Evolutionary conservation across 2,329 filamentous ascomycete species (phyloP).

Genomic region (Cadophora sp.): DNA sequence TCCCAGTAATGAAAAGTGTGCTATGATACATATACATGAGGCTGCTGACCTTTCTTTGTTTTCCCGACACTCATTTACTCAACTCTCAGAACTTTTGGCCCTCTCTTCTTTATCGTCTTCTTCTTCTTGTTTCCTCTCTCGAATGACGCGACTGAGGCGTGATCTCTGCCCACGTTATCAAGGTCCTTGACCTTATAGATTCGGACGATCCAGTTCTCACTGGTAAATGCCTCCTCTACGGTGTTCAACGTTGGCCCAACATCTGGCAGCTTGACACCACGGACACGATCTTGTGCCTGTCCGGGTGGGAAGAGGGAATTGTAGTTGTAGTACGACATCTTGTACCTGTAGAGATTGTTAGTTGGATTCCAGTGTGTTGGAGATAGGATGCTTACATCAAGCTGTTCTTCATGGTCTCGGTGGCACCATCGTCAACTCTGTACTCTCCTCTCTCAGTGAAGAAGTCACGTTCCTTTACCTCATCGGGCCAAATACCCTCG

Average conservation of each 20-base stretch:
- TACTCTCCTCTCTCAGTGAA: slow-evolving; percentile 96
- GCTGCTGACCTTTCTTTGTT: slow-evolving; percentile 23
- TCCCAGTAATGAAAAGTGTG: slow-evolving; percentile 29
- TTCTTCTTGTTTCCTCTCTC: slow-evolving; percentile 86
- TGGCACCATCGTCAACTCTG: slow-evolving; percentile 89
- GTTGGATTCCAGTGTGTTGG: slow-evolving; percentile 18
- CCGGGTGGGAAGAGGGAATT: slow-evolving; percentile 88
- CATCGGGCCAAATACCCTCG: slow-evolving; percentile 99
- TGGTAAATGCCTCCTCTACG: slow-evolving; percentile 96
- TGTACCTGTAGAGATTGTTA: slow-evolving; percentile 74
- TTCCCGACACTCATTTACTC: slow-evolving; percentile 58
- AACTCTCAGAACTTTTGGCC: slow-evolving; percentile 73
- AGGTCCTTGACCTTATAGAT: slow-evolving; percentile 99
- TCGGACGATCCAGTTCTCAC: slow-evolving; percentile 99
- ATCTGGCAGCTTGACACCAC: slow-evolving; percentile 79
- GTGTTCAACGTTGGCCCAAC: slow-evolving; percentile 85
- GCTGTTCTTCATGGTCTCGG: slow-evolving; percentile 98
- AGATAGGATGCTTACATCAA: slow-evolving; percentile 76
- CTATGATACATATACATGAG: slow-evolving; percentile 42
- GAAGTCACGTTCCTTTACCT: slow-evolving; percentile 96
- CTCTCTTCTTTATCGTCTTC: slow-evolving; percentile 74
- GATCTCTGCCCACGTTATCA: slow-evolving; percentile 93
- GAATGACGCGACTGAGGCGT: slow-evolving; percentile 72
- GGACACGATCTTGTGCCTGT: slow-evolving; percentile 89
- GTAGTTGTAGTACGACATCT: slow-evolving; percentile 99